Base-by-base conservation (phyloP, 2,329 filamentous ascomycete species). In the Talaromyces sp. region DNA sequence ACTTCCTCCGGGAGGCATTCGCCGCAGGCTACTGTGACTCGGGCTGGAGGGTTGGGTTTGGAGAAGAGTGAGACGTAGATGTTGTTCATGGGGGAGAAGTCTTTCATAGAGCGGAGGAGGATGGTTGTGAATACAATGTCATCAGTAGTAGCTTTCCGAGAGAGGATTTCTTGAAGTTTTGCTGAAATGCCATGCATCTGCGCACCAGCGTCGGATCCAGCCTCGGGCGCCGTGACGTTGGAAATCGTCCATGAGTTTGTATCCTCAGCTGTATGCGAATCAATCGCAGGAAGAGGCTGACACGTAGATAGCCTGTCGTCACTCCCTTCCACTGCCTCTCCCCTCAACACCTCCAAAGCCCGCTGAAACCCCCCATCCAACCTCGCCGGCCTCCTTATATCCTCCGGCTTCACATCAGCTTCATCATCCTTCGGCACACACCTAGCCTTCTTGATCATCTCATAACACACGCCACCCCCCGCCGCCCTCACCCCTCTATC, bases 1-100 rank as follows among this genome's bases (percentile, higher is more conserved):
- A 82, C 77, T 10, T 80, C 81, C 0, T 71, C 54, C 0, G 90
- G 89, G 8, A 97, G 80, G 7, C 81, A 71, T 55, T 85, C 78
- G 3, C 92, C 91, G 64, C 89, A 90, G 0, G 92, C 88, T 55
- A 98, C 85, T 5, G 92, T 96, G 56, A 96, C 89, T 56, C 95
- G 81, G 0, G 93, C 87, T 0, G 95, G 92, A 0, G 95, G 95
- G 65, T 93, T 96, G 0, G 93, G 89, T 55, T 83, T 80, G 22
- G 78, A 77, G 75, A 98, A 98, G 49, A 92, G 82, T 9, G 82
- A 80, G 5, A 85, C 87, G 74, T 98, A 99, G 64, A 89, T 78
- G 28, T 79, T 74, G 75, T 98, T 98, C 67, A 96, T 80, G 17
- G 78, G 69, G 0, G 85, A 80, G 73, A 98, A 99, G 75, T 92